A percentile compares a stretch with the other conserved stretches of the same genome.
Evolutionary conservation across 2,329 filamentous ascomycete genomes (phyloP).

Genomic region (Colletotrichum gloeosporioides): DNA sequence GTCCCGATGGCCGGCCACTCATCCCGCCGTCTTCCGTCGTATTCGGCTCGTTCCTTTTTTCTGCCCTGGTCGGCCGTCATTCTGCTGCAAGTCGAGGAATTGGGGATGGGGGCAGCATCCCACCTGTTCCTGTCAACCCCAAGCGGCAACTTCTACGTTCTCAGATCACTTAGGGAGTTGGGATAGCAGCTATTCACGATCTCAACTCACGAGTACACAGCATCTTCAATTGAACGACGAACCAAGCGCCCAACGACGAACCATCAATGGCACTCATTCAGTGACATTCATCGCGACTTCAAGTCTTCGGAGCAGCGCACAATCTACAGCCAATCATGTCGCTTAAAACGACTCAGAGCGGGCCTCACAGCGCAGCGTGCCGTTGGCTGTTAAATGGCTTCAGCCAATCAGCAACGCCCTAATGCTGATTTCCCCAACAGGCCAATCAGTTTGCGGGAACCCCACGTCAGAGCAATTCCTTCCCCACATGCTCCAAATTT

Average conservation of each 20-base stretch:
- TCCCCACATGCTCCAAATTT: constrained; percentile 13
- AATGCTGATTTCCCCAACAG: neutral
- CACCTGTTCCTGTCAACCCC: neutral
- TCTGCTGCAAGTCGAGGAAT: neutral
- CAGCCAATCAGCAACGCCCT: neutral
- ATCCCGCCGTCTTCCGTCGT: neutral
- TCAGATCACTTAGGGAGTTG: neutral
- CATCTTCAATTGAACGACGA: neutral
- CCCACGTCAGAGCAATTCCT: neutral
- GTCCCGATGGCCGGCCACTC: neutral
- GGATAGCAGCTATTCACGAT: neutral
- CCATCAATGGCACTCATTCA: neutral
- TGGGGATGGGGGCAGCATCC: neutral
- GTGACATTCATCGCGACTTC: neutral
- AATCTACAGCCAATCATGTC: neutral
- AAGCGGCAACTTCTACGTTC: neutral
- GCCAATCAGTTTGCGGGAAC: neutral
- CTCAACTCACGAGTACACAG: neutral
- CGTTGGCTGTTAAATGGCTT: neutral
- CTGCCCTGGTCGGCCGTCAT: neutral
- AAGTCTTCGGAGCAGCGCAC: neutral
- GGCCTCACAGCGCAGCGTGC: neutral
- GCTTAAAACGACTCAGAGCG: neutral
- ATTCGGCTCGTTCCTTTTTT: neutral
- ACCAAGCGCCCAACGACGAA: neutral